Evolutionary conservation across 176 grass and related monocot genomes (phyloP).

Genomic region (Panicum miliaceum): DNA sequence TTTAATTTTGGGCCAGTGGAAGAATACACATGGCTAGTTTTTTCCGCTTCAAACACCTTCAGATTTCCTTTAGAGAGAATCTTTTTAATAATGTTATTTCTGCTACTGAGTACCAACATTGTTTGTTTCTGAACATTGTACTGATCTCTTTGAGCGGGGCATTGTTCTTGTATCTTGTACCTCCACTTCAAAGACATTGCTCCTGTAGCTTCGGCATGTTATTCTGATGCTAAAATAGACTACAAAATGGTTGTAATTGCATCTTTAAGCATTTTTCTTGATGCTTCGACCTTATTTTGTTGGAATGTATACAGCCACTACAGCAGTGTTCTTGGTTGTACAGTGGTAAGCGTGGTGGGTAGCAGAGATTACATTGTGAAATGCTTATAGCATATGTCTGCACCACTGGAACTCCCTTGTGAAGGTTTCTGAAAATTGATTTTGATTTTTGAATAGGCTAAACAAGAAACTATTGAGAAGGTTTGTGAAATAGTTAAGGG

Average conservation of each 20-base stretch:
- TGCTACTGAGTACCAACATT: not conserved
- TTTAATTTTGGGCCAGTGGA: not conserved
- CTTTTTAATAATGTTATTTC: not conserved
- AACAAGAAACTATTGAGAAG: slow-evolving; percentile 55
- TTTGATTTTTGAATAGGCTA: slow-evolving; percentile 44
- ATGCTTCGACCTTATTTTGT: not conserved
- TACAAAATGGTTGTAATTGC: not conserved
- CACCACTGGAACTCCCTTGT: not conserved
- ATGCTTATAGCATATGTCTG: not conserved
- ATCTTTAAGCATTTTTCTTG: not conserved
- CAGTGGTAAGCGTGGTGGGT: not conserved
- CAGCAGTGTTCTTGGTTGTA: not conserved
- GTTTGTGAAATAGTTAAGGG: slow-evolving; percentile 61
- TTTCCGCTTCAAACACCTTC: not conserved
- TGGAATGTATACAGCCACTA: not conserved
- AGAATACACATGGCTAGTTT: not conserved
- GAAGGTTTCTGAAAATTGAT: not conserved
- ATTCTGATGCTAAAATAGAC: not conserved
- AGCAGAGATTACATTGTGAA: not conserved
- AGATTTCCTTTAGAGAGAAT: not conserved
- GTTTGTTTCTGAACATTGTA: not conserved
- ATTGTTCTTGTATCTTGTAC: too few relatives aligned
- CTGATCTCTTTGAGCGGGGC: not conserved
- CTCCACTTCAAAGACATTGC: not conserved
- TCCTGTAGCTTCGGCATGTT: not conserved